phyloP scores from a whole-genome alignment of 1,284 basidiomycete genomes.

The Volvariella volvacea region DNA sequence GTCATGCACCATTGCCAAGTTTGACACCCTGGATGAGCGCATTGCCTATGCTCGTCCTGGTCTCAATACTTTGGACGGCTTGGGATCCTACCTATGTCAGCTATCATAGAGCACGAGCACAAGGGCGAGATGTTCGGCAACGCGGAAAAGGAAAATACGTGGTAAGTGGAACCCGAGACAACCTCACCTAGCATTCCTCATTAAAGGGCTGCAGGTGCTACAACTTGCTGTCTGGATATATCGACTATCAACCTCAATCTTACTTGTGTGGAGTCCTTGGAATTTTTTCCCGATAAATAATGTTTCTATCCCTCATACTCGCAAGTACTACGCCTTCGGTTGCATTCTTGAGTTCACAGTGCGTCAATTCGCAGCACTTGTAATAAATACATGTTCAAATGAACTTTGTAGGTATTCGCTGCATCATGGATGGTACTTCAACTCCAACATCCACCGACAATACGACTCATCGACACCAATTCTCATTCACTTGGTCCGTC shows the following conservation, averaged over 20 bases:
- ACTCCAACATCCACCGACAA: conserved; percentile 56
- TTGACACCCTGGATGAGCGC: conserved; percentile 22
- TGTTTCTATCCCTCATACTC: conserved; percentile 22
- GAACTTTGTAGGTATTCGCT: conserved; percentile 35
- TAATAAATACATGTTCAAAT: conserved; percentile 7
- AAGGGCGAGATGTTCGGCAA: conserved; percentile 62
- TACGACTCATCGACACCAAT: conserved; percentile 58
- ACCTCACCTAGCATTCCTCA: conserved; percentile 1
- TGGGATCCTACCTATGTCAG: conserved; percentile 75
- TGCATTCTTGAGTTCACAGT: conserved; percentile 50
- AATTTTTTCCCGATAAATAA: conserved; percentile 14
- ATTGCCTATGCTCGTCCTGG: conserved; percentile 41
- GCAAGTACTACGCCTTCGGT: conserved; percentile 38
- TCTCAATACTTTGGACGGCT: conserved; percentile 61
- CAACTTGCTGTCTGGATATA: conserved; percentile 53
- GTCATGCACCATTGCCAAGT: conserved; percentile 18
- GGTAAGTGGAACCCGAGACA: conserved; percentile 31
- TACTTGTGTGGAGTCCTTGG: conserved; percentile 38
- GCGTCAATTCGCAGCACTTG: conserved; percentile 18
- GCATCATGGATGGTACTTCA: conserved; percentile 47
- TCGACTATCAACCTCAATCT: conserved; percentile 43
- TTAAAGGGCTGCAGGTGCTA: conserved; percentile 32
- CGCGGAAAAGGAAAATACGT: conserved; percentile 57
- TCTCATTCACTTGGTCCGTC: conserved; percentile 27
- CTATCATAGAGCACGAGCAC: conserved; percentile 48